These are phyloP conservation scores for Cunninghamia lanceolata DNA, from an alignment of 75 land plant species.

Conservation along the genomic window DNA sequence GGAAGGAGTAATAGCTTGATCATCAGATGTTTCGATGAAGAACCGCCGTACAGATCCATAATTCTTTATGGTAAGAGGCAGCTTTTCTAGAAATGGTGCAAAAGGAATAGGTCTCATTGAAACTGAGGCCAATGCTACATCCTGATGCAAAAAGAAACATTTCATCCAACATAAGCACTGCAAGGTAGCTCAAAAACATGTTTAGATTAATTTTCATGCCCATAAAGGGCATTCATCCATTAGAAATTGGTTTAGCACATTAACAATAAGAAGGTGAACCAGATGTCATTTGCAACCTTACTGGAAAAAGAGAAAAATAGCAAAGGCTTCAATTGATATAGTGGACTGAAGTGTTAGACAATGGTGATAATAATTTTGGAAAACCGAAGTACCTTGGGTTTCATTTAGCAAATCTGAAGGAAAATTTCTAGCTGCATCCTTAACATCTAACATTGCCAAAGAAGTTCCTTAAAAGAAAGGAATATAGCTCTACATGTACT, in stretches of 20 bases:
- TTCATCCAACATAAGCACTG: neutral
- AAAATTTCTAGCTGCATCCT: neutral
- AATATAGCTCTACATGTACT: neutral
- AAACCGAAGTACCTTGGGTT: neutral
- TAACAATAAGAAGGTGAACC: neutral
- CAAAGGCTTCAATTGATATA: neutral
- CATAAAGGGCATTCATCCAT: neutral
- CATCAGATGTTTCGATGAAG: conserved; percentile 75
- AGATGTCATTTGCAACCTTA: neutral
- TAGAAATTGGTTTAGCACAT: neutral
- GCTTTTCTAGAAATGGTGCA: conserved; percentile 83
- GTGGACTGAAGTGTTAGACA: neutral
- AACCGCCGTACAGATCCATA: conserved; percentile 81
- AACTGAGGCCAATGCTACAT: conserved; percentile 82
- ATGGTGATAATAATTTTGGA: neutral
- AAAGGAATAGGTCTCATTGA: conserved; percentile 92
- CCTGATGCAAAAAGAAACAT: conserved; percentile 37
- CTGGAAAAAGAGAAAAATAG: neutral
- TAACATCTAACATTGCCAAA: neutral
- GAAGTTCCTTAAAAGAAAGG: neutral
- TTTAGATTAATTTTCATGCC: neutral
- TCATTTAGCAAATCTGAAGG: neutral
- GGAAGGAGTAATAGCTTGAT: conserved; percentile 59
- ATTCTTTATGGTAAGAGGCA: conserved; percentile 52
- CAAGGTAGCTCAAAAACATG: neutral